phyloP scores from a whole-genome alignment of 2,329 filamentous ascomycete genomes.

The Sclerotinia glacialis region DNA sequence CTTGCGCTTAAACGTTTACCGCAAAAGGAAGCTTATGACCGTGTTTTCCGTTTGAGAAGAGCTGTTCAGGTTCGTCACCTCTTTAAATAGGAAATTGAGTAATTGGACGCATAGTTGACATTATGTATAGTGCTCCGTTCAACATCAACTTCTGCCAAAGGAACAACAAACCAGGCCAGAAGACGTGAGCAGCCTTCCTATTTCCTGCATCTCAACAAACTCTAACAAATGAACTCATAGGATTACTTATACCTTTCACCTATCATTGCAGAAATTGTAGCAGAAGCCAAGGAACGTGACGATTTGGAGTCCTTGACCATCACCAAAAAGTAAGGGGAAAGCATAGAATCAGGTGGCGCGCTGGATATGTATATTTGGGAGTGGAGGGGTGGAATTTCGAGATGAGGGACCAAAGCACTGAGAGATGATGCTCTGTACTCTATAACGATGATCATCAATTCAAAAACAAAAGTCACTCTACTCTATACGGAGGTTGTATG shows the following conservation, averaged over 20 bases:
- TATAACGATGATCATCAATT: slow-evolving; percentile 18
- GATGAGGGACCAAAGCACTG: slow-evolving; percentile 12
- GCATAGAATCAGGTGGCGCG: slow-evolving; percentile 4
- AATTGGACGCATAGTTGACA: slow-evolving; percentile 24
- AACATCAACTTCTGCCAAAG: slow-evolving; percentile 64
- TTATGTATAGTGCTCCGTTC: slow-evolving; percentile 48
- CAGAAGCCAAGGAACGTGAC: slow-evolving; percentile 62
- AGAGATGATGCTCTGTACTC: slow-evolving; percentile 19
- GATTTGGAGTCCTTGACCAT: slow-evolving; percentile 67
- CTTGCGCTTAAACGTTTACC: slow-evolving; percentile 86
- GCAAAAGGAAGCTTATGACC: slow-evolving; percentile 90
- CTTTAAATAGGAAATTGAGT: not conserved
- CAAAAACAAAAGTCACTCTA: slow-evolving; percentile 14
- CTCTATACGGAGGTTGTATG: not conserved
- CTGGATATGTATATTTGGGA: slow-evolving; percentile 20
- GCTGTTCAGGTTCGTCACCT: slow-evolving; percentile 71
- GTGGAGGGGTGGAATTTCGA: not conserved
- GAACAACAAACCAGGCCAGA: slow-evolving; percentile 64
- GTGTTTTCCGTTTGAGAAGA: slow-evolving; percentile 93
- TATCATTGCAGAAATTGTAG: slow-evolving; percentile 67
- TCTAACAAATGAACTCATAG: slow-evolving; percentile 42
- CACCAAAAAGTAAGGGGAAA: slow-evolving; percentile 39
- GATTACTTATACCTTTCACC: slow-evolving; percentile 64
- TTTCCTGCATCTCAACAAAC: not conserved
- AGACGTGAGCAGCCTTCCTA: slow-evolving; percentile 50